Evolutionary conservation across 805 yeast species (phyloP).

Genomic region (Candida ipomoeae): DNA sequence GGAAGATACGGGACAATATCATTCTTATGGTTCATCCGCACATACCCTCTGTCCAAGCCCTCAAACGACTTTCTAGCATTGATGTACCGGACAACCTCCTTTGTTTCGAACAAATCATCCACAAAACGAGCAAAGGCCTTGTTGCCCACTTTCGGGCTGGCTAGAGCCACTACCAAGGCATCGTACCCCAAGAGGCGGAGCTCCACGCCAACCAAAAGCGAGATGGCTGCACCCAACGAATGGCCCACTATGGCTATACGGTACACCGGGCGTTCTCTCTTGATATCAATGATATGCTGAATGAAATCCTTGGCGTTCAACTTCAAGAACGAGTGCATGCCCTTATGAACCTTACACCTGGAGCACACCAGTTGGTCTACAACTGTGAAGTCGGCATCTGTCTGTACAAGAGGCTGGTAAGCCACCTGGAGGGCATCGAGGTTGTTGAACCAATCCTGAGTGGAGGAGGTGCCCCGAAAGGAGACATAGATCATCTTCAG

Average conservation of each 20-base stretch:
- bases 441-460: conserved; percentile 61
- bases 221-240: conserved; percentile 73
- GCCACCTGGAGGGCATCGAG: conserved; percentile 43
- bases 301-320: conserved; percentile 36
- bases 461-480: conserved; percentile 62
- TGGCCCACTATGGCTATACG: conserved; percentile 61
- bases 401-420: conserved; percentile 44
- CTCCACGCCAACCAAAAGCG: conserved; percentile 61
- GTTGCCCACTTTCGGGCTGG: conserved; percentile 65
- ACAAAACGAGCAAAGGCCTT: conserved; percentile 45
- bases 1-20: conserved; percentile 63
- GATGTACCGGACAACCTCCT: conserved; percentile 20
- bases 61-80: conserved; percentile 19
- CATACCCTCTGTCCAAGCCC: conserved; percentile 22
- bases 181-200: conserved; percentile 48
- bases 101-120: conserved; percentile 45
- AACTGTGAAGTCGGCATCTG: conserved; percentile 6
- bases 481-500: conserved; percentile 43
- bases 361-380: conserved; percentile 32
- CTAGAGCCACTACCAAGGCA: conserved; percentile 57
- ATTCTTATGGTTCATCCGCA: conserved; percentile 53
- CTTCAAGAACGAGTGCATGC: conserved; percentile 49
- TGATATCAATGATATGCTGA: conserved; percentile 29
- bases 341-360: conserved; percentile 59
- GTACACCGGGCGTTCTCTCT: conserved; percentile 43